Evolutionary conservation across 345 rosid species (phyloP).

Genomic region (Bruguiera parviflora): DNA sequence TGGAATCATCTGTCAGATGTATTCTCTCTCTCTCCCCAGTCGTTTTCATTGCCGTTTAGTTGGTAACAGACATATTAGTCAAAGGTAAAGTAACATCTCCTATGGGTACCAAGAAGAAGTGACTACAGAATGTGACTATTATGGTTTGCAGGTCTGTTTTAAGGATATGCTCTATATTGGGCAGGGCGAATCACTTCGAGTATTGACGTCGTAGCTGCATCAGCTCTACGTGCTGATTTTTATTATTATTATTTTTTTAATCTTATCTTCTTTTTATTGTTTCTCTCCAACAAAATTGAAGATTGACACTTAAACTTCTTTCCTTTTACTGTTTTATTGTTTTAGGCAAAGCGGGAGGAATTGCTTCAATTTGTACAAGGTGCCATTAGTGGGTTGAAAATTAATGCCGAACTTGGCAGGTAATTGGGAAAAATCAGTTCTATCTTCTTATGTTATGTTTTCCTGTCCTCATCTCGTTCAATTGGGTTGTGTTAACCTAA

Average conservation of each 20-base stretch:
- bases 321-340: slow-evolving; percentile 5
- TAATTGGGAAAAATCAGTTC: slow-evolving; percentile 25
- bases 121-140: background rate
- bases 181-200: background rate
- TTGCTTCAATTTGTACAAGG: slow-evolving; percentile 89
- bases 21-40: too few species aligned
- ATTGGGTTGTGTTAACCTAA: background rate
- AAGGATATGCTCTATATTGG: background rate
- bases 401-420: slow-evolving; percentile 74
- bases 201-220: background rate
- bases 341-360: slow-evolving; percentile 92
- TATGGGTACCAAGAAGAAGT: background rate
- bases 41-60: too few species aligned
- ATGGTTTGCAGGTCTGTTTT: background rate
- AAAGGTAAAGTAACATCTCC: too few species aligned
- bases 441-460: background rate
- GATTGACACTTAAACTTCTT: slow-evolving; percentile 18
- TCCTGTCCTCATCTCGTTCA: slow-evolving; percentile 9
- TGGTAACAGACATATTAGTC: too few species aligned
- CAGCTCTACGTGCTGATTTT: background rate
- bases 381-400: slow-evolving; percentile 83
- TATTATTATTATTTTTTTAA: background rate
- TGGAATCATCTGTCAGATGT: too few species aligned
- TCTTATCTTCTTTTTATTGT: background rate
- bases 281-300: slow-evolving; percentile 6